Evolutionary conservation across 352 stramenopile species (phyloP), one percentile per base, ranked within the genome.

Genomic region (Globisporangium ultimum): DNA sequence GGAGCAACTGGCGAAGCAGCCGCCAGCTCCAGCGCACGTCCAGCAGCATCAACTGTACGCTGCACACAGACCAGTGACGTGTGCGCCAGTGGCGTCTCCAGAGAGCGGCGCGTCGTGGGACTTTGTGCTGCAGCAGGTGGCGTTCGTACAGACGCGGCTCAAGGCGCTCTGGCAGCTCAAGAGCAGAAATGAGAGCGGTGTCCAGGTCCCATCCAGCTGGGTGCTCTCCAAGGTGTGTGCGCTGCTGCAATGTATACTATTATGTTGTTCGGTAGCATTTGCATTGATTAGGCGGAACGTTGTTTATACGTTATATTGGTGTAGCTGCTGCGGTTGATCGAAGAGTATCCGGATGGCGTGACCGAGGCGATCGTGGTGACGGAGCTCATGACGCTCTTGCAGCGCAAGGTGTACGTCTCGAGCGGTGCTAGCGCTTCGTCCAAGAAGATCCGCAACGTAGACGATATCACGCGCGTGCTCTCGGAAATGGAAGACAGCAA

Each of bases 331-430:
- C 70, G 67, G 0, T 51, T 92, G 12, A 55, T 87, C 15, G 74
- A 83, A 52, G 76, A 79, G 53, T 90, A 90, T 58, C 83, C 83
- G 1, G 78, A 87, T 60, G 83, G 83, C 17, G 52, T 92, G 6
- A 90, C 83, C 0, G 72, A 88, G 43, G 77, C 76, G 1, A 63
- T 90, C 12, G 62, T 88, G 18, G 41, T 89, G 18, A 89, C 78
- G 4, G 83, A 92, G 57, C 47, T 92, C 40, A 67, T 76, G 49
- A 63, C 67, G 51, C 62, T 72, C 36, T 53, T 89, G 0, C 50
- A 84, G 32, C 66, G 75, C 34, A 72, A 66, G 11, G 63, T 75
- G 42, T 40, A 55, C 38, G 50, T 47, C 32, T 48, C 45, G 0
- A 61, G 64, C 55, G 63, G 54, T 21, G 21, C 21, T 1, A 56